Percentiles rank a stretch among this genome's conserved stretches.
These are phyloP conservation scores for Microcyclosporella mali DNA, from an alignment of 2,329 filamentous ascomycete genomes.

Conservation along the genomic window DNA sequence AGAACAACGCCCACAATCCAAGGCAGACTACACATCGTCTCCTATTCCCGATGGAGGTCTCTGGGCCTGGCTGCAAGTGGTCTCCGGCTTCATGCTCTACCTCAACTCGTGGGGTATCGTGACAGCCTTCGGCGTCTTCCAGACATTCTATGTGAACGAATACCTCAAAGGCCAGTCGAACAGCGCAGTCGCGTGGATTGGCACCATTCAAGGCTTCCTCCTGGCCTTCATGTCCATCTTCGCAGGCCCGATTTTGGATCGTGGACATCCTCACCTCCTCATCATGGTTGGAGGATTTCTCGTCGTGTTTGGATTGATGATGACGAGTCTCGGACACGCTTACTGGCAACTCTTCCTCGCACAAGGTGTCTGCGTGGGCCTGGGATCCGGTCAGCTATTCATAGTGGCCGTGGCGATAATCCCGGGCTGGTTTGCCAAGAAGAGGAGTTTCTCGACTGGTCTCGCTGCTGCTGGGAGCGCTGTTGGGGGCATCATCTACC, in stretches of 20 bases:
- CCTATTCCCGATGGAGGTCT: conserved; percentile 37
- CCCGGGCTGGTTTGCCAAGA: conserved; percentile 56
- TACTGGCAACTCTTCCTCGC: conserved; percentile 50
- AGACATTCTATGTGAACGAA: conserved; percentile 40
- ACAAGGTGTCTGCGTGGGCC: conserved; percentile 42
- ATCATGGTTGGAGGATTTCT: conserved; percentile 34
- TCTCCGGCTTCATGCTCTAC: conserved; percentile 41
- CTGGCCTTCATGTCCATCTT: conserved; percentile 45
- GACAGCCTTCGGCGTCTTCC: conserved; percentile 37
- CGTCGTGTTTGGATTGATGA: conserved; percentile 46
- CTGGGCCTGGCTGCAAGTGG: conserved; percentile 42
- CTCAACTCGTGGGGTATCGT: conserved; percentile 36
- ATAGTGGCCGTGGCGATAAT: conserved; percentile 57
- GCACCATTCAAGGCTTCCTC: conserved; percentile 45
- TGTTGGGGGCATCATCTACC: conserved; percentile 37
- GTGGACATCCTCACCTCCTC: conserved; percentile 40
- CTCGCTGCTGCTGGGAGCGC: conserved; percentile 53
- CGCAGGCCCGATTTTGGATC: conserved; percentile 46
- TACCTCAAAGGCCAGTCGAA: conserved; percentile 1
- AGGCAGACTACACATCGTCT: conserved; percentile 1
- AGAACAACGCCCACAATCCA: no score
- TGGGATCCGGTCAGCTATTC: conserved; percentile 50
- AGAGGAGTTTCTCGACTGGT: conserved; percentile 51
- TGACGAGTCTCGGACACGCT: conserved; percentile 41
- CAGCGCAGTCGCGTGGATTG: conserved; percentile 43